Evolutionary conservation across 2,329 filamentous ascomycete genomes (phyloP), one percentile per base, ranked within the genome.

Genomic region (Diaporthe caulivora): DNA sequence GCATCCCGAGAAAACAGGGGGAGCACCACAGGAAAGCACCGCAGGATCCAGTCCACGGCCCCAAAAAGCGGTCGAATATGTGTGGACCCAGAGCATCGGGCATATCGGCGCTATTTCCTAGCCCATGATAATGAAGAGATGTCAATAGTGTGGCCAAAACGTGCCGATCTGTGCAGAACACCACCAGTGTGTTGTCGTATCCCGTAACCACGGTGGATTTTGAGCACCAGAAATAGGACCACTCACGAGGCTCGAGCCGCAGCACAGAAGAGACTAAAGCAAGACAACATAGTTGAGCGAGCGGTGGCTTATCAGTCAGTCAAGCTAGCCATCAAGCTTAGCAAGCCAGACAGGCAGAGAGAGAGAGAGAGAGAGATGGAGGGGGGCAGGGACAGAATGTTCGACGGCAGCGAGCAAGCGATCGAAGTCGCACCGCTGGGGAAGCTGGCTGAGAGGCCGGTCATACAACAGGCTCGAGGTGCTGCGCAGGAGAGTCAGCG

Each of bases 111-210:
- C 44, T 51, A 37, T 51, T 24, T 21, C 13, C 44, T 65, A 26
- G 62, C 62, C 62, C 29, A 21, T 51, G 62, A 51, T 65, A 51
- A 65, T 29, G 62, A 51, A 51, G 62, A 51, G 29, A 34, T 51
- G 31, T 44, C 62, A 65, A 65, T 65, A 65, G 62, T 65, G 29
- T 65, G 62, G n/a, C 44, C 42, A 51, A 31, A 51, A 49, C 44
- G 51, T 65, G 62, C 62, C 62, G 62, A 65, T 65, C 62, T 65
- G 44, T 65, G 62, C 62, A 65, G 62, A 65, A 51, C 3, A 37
- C 44, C 62, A 47, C 31, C 60, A 37, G n/a, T 11, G 47, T 51
- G 3, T 26, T 51, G 62, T 51, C 62, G 62, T 51, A 65, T 65
- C 51, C 62, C 44, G 62, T 37, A 51, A 65, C 62, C 18, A 24